Evolutionary conservation across 2,329 filamentous ascomycete species (phyloP).

Genomic region (Truncatella angustata): DNA sequence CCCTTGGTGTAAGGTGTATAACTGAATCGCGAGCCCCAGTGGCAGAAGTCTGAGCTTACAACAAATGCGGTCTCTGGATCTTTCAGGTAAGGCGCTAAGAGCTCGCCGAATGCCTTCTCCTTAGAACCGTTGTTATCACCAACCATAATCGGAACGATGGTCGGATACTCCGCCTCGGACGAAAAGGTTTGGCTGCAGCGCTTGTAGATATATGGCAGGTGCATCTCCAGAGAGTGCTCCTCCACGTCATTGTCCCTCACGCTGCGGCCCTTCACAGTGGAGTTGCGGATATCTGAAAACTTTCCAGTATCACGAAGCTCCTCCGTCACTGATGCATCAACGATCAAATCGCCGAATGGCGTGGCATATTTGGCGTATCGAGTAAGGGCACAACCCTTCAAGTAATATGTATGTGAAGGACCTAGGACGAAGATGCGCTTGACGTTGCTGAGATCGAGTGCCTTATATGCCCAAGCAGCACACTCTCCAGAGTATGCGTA

Average conservation of each 20-base stretch:
- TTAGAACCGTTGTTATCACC: constrained; percentile 66
- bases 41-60: constrained; percentile 93
- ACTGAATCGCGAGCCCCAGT: constrained; percentile 84
- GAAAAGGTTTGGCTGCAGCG: constrained; percentile 55
- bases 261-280: constrained; percentile 29
- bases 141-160: constrained; percentile 81
- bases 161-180: constrained; percentile 59
- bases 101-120: constrained; percentile 65
- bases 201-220: constrained; percentile 90
- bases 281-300: constrained; percentile 62
- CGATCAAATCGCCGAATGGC: constrained; percentile 66
- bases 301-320: constrained; percentile 49
- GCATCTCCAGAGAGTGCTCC: constrained; percentile 96
- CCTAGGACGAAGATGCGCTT: constrained; percentile 92
- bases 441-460: constrained; percentile 74
- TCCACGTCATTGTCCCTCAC: constrained; percentile 74
- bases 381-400: constrained; percentile 75
- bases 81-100: constrained; percentile 75
- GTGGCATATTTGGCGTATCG: constrained; percentile 70
- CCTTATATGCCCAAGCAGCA: constrained; percentile 93
- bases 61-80: constrained; percentile 80
- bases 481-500: constrained; percentile 89
- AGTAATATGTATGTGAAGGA: constrained; percentile 84
- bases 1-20: constrained; percentile 73
- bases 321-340: constrained; percentile 59